Evolutionary conservation across 2,329 filamentous ascomycete species (phyloP).

Genomic region (Hymenoscyphus linearis): DNA sequence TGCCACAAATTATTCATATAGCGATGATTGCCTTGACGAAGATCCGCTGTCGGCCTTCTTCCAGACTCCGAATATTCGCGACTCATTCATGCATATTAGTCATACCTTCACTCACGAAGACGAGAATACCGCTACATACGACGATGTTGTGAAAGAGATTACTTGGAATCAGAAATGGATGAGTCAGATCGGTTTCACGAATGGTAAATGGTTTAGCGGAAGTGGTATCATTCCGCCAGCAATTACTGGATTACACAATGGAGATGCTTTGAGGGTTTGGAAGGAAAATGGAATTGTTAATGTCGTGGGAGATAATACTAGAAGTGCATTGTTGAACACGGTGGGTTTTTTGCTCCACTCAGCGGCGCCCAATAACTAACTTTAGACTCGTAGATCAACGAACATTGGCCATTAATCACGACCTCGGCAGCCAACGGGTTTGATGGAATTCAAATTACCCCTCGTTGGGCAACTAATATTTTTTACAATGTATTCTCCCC

Average conservation of each 20-base stretch:
- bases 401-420: slow-evolving; percentile 51
- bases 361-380: background rate
- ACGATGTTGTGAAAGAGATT: slow-evolving; percentile 51
- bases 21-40: slow-evolving; percentile 38
- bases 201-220: slow-evolving; percentile 42
- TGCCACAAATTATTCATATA: slow-evolving; percentile 13
- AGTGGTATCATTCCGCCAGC: slow-evolving; percentile 55
- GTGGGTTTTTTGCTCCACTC: slow-evolving; percentile 17
- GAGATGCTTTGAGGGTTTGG: slow-evolving; percentile 55
- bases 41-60: slow-evolving; percentile 48
- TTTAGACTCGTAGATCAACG: slow-evolving; percentile 14
- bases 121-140: slow-evolving; percentile 53
- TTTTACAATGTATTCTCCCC: slow-evolving; percentile 47
- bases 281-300: slow-evolving; percentile 51
- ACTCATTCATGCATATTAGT: slow-evolving; percentile 50
- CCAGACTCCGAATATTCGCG: slow-evolving; percentile 39
- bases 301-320: slow-evolving; percentile 58
- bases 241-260: slow-evolving; percentile 58
- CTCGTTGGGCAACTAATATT: slow-evolving; percentile 56
- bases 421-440: slow-evolving; percentile 47
- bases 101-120: slow-evolving; percentile 57
- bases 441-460: slow-evolving; percentile 50
- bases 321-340: slow-evolving; percentile 45
- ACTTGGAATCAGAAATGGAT: slow-evolving; percentile 55
- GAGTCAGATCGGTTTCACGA: slow-evolving; percentile 43